Evolutionary conservation across 129 eudicot species (phyloP).

Genomic region (Mikania micrantha): DNA sequence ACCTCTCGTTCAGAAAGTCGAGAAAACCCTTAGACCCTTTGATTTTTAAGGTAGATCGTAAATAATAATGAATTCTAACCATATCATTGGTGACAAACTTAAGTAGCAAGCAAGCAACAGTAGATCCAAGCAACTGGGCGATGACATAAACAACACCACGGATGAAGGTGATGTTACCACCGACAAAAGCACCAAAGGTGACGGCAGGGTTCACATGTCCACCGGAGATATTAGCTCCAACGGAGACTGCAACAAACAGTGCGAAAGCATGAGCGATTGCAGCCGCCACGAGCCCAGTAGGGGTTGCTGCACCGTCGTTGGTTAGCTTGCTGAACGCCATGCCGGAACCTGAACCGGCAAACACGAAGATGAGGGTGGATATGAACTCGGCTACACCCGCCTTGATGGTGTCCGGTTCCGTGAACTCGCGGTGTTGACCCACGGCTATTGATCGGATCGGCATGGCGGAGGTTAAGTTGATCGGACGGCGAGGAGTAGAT

Average conservation of each 20-base stretch:
- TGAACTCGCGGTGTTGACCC: constrained; percentile 32
- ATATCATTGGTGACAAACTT: constrained; percentile 41
- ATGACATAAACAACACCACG: constrained; percentile 44
- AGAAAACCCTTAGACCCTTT: too few species aligned
- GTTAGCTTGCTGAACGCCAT: constrained; percentile 51
- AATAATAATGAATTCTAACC: constrained; percentile 31
- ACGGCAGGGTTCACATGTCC: constrained; percentile 63
- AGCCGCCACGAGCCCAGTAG: constrained; percentile 38
- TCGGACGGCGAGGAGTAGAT: not conserved
- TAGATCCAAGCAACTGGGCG: constrained; percentile 53
- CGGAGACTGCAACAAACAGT: constrained; percentile 44
- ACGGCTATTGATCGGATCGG: constrained; percentile 43
- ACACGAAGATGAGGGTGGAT: constrained; percentile 45
- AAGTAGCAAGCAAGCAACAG: constrained; percentile 58
- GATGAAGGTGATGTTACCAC: constrained; percentile 42
- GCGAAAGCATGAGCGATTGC: constrained; percentile 47
- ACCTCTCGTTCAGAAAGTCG: too few species aligned
- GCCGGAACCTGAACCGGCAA: constrained; percentile 60
- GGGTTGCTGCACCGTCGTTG: constrained; percentile 30
- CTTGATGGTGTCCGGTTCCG: constrained; percentile 36
- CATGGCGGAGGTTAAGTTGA: constrained; percentile 24
- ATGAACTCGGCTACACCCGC: constrained; percentile 60
- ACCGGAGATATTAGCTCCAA: constrained; percentile 53
- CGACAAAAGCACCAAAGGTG: constrained; percentile 57
- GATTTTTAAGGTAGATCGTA: too few species aligned